These are phyloP conservation scores for Plantago coronopus DNA, from an alignment of 305 asterid genomes.

Conservation along the genomic window DNA sequence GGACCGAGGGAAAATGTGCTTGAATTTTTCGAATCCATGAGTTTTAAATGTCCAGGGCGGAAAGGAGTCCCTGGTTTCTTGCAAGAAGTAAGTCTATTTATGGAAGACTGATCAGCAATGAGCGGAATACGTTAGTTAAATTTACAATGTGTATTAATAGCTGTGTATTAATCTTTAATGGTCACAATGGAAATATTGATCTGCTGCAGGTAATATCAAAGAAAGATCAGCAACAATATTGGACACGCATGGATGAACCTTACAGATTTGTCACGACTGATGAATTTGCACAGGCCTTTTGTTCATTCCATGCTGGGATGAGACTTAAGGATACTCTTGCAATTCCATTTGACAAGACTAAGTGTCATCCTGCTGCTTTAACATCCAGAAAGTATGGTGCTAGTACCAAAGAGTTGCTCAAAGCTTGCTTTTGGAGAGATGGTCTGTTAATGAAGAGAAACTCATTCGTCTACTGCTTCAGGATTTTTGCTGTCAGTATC, in stretches of 20 bases:
- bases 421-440: slow-evolving; percentile 56
- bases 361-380: slow-evolving; percentile 54
- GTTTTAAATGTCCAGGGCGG: slow-evolving; percentile 56
- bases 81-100: slow-evolving; percentile 42
- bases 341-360: slow-evolving; percentile 41
- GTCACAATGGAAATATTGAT: no score
- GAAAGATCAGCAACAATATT: slow-evolving; percentile 55
- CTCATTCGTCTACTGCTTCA: slow-evolving; percentile 37
- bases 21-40: slow-evolving; percentile 46
- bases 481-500: slow-evolving; percentile 33
- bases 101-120: neutral
- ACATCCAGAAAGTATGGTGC: slow-evolving; percentile 37
- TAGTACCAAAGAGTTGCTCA: slow-evolving; percentile 41
- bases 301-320: slow-evolving; percentile 36
- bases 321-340: slow-evolving; percentile 35
- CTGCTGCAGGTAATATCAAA: slow-evolving; percentile 44
- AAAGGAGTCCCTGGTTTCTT: slow-evolving; percentile 67
- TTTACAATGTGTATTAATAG: neutral
- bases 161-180: no score
- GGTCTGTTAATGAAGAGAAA: slow-evolving; percentile 47
- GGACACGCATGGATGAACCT: slow-evolving; percentile 32
- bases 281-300: slow-evolving; percentile 41
- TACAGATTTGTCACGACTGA: slow-evolving; percentile 38
- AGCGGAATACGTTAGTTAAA: neutral
- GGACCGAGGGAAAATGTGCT: slow-evolving; percentile 51